Evolutionary conservation across 257 asterid species (phyloP).

Genomic region (Nicotiana tabacum): DNA sequence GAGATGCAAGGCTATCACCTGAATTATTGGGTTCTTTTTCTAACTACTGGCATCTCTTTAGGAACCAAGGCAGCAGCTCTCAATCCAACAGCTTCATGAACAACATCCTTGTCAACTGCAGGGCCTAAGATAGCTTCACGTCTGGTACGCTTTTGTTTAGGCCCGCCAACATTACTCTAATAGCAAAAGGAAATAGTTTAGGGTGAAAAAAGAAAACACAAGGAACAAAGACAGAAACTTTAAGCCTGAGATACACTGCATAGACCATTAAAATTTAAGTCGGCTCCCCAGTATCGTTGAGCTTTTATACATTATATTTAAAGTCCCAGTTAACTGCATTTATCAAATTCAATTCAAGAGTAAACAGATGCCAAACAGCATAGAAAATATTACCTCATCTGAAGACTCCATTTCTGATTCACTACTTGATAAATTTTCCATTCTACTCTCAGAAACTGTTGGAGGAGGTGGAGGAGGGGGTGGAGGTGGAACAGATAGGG

Average conservation of each 20-base stretch:
- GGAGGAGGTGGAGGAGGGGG: slow-evolving; percentile 57
- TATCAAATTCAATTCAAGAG: background rate
- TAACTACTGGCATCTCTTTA: slow-evolving; percentile 71
- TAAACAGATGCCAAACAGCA: background rate
- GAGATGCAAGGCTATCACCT: slow-evolving; percentile 41
- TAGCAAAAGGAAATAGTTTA: background rate
- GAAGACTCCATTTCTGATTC: slow-evolving; percentile 97
- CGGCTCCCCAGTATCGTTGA: background rate
- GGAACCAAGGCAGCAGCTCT: slow-evolving; percentile 70
- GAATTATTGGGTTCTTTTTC: slow-evolving; percentile 66
- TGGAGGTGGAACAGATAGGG: slow-evolving; percentile 45
- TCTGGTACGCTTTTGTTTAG: slow-evolving; percentile 60
- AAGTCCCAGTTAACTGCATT: background rate
- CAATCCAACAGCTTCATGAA: slow-evolving; percentile 89
- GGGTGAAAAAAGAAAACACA: background rate
- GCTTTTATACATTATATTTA: background rate
- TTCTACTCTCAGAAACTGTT: slow-evolving; percentile 29
- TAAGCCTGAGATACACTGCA: background rate
- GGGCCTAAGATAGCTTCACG: slow-evolving; percentile 77
- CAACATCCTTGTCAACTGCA: slow-evolving; percentile 72
- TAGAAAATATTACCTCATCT: slow-evolving; percentile 58
- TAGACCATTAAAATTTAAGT: background rate
- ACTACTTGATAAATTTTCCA: slow-evolving; percentile 43
- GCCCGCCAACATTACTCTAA: slow-evolving; percentile 23
- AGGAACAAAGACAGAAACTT: background rate